Evolutionary conservation across 2,329 filamentous ascomycete genomes (phyloP).

Genomic region (Paecilomyces niveus): DNA sequence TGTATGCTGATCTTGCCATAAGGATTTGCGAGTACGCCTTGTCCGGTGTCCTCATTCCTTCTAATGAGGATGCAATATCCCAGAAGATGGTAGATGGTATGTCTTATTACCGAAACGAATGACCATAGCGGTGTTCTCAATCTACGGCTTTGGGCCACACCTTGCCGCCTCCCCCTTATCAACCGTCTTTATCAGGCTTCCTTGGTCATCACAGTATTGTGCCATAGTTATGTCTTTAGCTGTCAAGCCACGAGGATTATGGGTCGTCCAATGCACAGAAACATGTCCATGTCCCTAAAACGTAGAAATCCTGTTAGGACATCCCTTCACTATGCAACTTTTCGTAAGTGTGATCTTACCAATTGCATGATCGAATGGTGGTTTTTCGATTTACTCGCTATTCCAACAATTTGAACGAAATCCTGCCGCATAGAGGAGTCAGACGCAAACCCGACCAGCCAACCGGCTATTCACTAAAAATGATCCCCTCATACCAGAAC

Average conservation of each 20-base stretch:
- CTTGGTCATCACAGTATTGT: slow-evolving; percentile 13
- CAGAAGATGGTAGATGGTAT: too few relatives aligned
- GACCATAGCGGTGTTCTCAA: background rate
- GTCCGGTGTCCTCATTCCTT: too few relatives aligned
- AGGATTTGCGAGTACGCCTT: too few relatives aligned
- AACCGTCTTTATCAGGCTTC: slow-evolving; percentile 12
- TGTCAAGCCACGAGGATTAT: slow-evolving; percentile 13
- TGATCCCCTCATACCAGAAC: slow-evolving; percentile 19
- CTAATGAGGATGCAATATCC: too few relatives aligned
- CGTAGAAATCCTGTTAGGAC: background rate
- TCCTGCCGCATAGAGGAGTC: background rate
- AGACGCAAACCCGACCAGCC: background rate
- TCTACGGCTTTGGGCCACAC: background rate
- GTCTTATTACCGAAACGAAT: too few relatives aligned
- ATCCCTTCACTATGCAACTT: background rate
- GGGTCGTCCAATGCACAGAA: slow-evolving; percentile 13
- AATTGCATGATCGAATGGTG: background rate
- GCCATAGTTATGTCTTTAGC: slow-evolving; percentile 14
- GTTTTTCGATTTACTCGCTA: background rate
- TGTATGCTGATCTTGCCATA: background rate
- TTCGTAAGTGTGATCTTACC: background rate
- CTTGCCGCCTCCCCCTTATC: slow-evolving; percentile 3
- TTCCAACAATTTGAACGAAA: background rate
- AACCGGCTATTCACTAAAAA: background rate
- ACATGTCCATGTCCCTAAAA: slow-evolving; percentile 11